Percentiles rank a stretch among this genome's conserved stretches.
Conservation (phyloP, 2,329 filamentous ascomycete species). For the Didymella pinodella region DNA sequence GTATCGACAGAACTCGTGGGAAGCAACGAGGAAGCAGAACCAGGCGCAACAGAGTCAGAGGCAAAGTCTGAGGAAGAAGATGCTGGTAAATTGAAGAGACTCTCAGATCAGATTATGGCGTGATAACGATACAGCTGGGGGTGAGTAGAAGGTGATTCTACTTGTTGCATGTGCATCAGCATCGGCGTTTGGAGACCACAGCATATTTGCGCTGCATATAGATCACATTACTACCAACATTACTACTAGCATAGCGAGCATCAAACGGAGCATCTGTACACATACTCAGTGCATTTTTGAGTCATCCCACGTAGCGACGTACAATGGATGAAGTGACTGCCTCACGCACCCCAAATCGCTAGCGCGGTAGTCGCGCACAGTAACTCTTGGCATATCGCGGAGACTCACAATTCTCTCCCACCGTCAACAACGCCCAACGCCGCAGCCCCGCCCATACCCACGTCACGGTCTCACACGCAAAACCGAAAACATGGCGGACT, state of each 20-base stretch:
- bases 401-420: slow-evolving; percentile 22
- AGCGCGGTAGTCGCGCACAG: slow-evolving; percentile 22
- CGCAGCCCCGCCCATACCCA: slow-evolving; percentile 26
- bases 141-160: neutral
- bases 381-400: slow-evolving; percentile 19
- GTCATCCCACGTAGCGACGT: too few species aligned
- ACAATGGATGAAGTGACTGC: neutral
- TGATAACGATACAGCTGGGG: neutral
- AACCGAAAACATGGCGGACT: slow-evolving; percentile 47
- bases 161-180: slow-evolving; percentile 26
- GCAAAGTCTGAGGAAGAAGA: slow-evolving; percentile 6
- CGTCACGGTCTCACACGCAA: slow-evolving; percentile 22
- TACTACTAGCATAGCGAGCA: slow-evolving; percentile 14
- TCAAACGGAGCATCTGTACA: neutral
- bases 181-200: slow-evolving; percentile 29
- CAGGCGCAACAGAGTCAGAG: slow-evolving; percentile 16
- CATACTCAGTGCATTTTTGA: neutral
- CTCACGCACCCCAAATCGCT: slow-evolving; percentile 18
- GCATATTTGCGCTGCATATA: slow-evolving; percentile 21
- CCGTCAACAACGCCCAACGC: slow-evolving; percentile 33
- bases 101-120: slow-evolving; percentile 29
- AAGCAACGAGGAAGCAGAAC: slow-evolving; percentile 18
- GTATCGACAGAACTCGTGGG: slow-evolving; percentile 36
- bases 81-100: slow-evolving; percentile 15
- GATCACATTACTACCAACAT: slow-evolving; percentile 14